phyloP scores from a whole-genome alignment of 2,329 filamentous ascomycete species.

The Venturia aucupariae region DNA sequence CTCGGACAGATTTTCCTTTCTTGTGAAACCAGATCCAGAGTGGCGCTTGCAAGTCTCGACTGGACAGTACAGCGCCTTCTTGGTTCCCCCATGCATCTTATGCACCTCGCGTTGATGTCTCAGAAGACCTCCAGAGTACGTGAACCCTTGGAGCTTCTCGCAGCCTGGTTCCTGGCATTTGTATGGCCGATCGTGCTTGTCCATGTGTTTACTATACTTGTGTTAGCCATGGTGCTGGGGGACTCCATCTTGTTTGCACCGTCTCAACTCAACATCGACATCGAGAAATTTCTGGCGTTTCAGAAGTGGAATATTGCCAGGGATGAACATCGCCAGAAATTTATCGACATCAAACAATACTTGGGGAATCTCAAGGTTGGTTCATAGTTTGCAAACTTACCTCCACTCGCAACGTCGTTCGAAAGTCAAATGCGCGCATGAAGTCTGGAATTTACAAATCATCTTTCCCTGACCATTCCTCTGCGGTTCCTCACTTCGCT shows the following conservation, averaged over 20 bases:
- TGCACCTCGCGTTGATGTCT: conserved; percentile 92
- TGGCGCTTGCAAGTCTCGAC: conserved; percentile 82
- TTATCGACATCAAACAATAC: not conserved
- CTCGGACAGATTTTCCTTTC: conserved; percentile 89
- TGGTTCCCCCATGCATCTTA: conserved; percentile 77
- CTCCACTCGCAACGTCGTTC: conserved; percentile 87
- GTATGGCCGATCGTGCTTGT: conserved; percentile 92
- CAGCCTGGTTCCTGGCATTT: conserved; percentile 75
- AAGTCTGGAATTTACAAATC: conserved; percentile 56
- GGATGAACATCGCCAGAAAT: not conserved
- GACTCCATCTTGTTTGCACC: not conserved
- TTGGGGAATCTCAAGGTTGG: not conserved
- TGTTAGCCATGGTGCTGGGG: not conserved
- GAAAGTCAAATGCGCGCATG: conserved; percentile 64
- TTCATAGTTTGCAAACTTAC: conserved; percentile 45
- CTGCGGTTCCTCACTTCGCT: conserved; percentile 42
- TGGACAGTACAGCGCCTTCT: conserved; percentile 79
- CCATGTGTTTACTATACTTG: conserved; percentile 78
- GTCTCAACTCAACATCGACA: not conserved
- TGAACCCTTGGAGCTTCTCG: conserved; percentile 88
- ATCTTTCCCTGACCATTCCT: conserved; percentile 65
- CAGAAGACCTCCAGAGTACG: conserved; percentile 82
- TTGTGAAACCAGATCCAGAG: conserved; percentile 79
- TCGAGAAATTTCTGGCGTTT: conserved; percentile 17
- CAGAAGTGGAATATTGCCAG: not conserved